Percentiles rank a stretch among this genome's conserved stretches.
phyloP scores from a whole-genome alignment of 345 rosid genomes.

The Ricinus communis region DNA sequence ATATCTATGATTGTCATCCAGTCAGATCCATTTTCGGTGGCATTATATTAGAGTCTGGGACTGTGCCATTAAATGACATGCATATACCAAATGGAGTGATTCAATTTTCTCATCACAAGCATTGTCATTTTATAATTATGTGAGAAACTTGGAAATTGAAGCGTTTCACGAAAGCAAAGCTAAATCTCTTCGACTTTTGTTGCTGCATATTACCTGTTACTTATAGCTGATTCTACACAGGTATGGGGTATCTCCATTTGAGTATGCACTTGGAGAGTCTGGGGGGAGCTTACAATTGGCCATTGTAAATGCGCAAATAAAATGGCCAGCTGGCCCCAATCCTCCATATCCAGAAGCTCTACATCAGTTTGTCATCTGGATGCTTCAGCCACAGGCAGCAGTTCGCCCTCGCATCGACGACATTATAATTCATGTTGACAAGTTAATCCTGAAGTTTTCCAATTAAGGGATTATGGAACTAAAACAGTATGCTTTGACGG shows the following conservation, averaged over 20 bases:
- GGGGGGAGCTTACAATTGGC: constrained; percentile 97
- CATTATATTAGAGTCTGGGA: background rate
- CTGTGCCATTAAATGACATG: background rate
- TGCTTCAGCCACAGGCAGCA: constrained; percentile 90
- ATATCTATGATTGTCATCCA: background rate
- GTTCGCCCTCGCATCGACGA: constrained; percentile 88
- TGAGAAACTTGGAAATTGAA: background rate
- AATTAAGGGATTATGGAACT: background rate
- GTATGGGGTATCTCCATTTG: constrained; percentile 94
- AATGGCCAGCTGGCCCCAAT: constrained; percentile 95
- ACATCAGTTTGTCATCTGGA: constrained; percentile 92
- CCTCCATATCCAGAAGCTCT: constrained; percentile 87
- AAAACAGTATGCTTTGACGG: background rate
- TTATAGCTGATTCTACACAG: constrained; percentile 39
- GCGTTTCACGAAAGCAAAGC: background rate
- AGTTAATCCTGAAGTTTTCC: constrained; percentile 68
- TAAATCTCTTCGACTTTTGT: background rate
- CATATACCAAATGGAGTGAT: background rate
- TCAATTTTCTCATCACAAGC: background rate
- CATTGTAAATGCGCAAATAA: constrained; percentile 84
- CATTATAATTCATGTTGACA: constrained; percentile 89
- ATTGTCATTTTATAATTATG: background rate
- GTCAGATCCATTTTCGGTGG: background rate
- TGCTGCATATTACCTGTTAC: background rate
- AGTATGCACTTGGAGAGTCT: constrained; percentile 94